A percentile compares a stretch with the other conserved stretches of the same genome.
Evolutionary conservation across 129 eudicot species (phyloP).

Genomic region (Daucus carota): DNA sequence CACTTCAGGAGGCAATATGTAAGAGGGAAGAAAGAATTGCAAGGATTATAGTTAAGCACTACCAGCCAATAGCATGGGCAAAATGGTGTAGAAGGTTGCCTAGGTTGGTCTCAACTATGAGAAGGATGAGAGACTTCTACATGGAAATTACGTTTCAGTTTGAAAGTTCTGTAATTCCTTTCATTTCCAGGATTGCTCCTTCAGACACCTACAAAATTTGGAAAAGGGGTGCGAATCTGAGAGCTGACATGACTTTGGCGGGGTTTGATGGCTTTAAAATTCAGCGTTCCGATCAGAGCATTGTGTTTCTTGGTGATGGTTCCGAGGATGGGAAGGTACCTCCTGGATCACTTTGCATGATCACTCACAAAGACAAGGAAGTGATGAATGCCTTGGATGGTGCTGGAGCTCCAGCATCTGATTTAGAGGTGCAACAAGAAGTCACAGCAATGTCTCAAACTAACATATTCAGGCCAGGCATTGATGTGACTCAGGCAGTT

Average conservation of each 20-base stretch:
- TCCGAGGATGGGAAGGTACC: slow-evolving; percentile 37
- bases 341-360: slow-evolving; percentile 39
- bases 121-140: slow-evolving; percentile 44
- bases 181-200: slow-evolving; percentile 43
- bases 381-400: slow-evolving; percentile 50
- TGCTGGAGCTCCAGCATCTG: slow-evolving; percentile 38
- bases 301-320: slow-evolving; percentile 43
- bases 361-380: slow-evolving; percentile 44
- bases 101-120: slow-evolving; percentile 30
- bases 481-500: slow-evolving; percentile 47
- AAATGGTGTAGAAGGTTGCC: slow-evolving; percentile 51
- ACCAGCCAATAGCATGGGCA: slow-evolving; percentile 50
- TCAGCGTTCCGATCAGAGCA: slow-evolving; percentile 40
- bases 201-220: slow-evolving; percentile 49
- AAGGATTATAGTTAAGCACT: slow-evolving; percentile 29
- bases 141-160: slow-evolving; percentile 48
- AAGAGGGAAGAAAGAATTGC: slow-evolving; percentile 34
- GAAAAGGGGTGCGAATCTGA: slow-evolving; percentile 42
- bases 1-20: slow-evolving; percentile 47
- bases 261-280: slow-evolving; percentile 48
- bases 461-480: slow-evolving; percentile 39
- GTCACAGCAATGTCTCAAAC: slow-evolving; percentile 42
- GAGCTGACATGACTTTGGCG: slow-evolving; percentile 51
- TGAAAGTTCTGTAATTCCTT: slow-evolving; percentile 50
- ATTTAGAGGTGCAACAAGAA: slow-evolving; percentile 38